Conservation (phyloP, 257 asterid genomes). For the Fraxinus americana region DNA sequence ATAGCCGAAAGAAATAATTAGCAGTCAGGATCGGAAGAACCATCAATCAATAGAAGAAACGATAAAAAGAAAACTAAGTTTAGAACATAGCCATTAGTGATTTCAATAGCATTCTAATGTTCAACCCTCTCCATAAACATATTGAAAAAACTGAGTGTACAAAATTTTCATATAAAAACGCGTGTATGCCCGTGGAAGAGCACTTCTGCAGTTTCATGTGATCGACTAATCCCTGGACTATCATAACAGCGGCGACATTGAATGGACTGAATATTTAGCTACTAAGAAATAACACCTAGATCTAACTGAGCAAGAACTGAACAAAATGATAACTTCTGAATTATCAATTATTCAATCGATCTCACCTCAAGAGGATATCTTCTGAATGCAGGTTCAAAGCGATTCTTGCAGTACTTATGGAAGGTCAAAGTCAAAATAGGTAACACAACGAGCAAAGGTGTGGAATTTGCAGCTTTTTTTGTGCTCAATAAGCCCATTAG, state of each 20-base stretch:
- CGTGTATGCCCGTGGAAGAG: neutral
- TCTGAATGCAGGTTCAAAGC: conserved; percentile 94
- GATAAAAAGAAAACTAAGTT: neutral
- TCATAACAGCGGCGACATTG: neutral
- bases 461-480: conserved; percentile 78
- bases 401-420: conserved; percentile 88
- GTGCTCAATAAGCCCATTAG: conserved; percentile 85
- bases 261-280: neutral
- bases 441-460: conserved; percentile 78
- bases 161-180: neutral
- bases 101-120: neutral
- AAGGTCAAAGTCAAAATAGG: conserved; percentile 77
- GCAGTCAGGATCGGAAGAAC: neutral
- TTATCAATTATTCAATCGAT: neutral
- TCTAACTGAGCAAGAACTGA: neutral
- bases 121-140: neutral
- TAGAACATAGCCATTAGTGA: neutral
- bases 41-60: neutral
- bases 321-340: neutral
- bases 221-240: neutral
- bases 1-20: conserved; percentile 2
- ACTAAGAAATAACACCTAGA: neutral
- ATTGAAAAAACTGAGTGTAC: neutral
- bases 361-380: conserved; percentile 91
- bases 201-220: neutral